A percentile compares a stretch with the other conserved stretches of the same genome.
Conservation (phyloP, 139 green algal genomes). For the Chlamydomonas sp. region DNA sequence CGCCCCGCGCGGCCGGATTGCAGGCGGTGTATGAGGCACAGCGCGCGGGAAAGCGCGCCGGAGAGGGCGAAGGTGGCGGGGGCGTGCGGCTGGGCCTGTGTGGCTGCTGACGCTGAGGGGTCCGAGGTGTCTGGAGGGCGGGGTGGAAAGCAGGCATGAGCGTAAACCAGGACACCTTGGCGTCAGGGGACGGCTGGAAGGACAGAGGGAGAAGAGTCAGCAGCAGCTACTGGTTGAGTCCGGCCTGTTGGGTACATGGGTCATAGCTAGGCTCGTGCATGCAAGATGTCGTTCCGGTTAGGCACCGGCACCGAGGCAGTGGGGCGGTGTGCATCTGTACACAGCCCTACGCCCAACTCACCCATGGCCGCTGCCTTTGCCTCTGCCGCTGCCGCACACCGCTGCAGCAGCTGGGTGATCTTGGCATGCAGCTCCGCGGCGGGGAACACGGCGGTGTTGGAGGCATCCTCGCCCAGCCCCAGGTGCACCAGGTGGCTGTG, state of each 20-base stretch:
- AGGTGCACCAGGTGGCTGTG: slow-evolving; percentile 45
- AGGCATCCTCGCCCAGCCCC: slow-evolving; percentile 32
- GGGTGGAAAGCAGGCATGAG: neutral
- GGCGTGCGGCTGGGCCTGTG: neutral
- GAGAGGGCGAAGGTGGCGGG: slow-evolving; percentile 43
- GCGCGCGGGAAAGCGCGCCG: slow-evolving; percentile 61
- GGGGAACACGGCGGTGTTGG: slow-evolving; percentile 10
- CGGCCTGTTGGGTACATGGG: neutral
- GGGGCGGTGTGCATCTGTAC: neutral
- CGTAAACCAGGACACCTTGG: neutral
- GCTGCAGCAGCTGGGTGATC: slow-evolving; percentile 15
- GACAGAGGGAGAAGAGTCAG: neutral
- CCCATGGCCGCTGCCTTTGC: neutral
- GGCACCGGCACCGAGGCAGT: neutral
- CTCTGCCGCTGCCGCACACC: neutral
- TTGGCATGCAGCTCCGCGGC: slow-evolving; percentile 22
- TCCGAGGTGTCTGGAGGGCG: too few species aligned
- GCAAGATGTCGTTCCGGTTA: too few species aligned
- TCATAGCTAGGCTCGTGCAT: neutral
- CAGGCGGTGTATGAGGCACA: slow-evolving; percentile 64
- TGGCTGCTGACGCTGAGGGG: neutral
- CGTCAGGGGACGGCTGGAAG: neutral
- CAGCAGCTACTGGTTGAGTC: neutral
- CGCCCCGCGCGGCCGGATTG: neutral
- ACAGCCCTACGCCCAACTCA: neutral